Conservation (phyloP, 805 yeast genomes). For the Metschnikowia vanudenii region DNA sequence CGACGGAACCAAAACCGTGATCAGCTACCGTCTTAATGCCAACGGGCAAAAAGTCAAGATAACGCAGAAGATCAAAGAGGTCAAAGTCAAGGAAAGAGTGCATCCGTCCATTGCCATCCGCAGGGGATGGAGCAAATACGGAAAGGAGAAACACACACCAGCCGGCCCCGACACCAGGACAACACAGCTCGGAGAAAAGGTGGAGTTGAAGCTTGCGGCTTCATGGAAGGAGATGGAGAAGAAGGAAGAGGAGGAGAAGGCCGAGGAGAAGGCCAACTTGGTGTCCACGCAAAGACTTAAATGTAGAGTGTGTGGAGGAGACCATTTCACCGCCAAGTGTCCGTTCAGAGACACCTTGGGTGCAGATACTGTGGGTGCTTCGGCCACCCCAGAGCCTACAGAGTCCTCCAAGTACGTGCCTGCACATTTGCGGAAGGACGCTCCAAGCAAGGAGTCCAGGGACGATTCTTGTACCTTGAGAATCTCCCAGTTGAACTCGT, state of each 20-base stretch:
- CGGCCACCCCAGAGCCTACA: conserved; percentile 28
- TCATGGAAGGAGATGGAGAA: conserved; percentile 77
- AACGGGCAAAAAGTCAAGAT: conserved; percentile 83
- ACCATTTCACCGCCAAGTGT: conserved; percentile 91
- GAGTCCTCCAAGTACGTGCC: conserved; percentile 39
- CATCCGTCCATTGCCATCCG: conserved; percentile 85
- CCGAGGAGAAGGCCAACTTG: conserved; percentile 42
- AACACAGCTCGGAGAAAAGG: conserved; percentile 85
- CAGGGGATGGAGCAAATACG: conserved; percentile 85
- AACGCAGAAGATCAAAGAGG: conserved; percentile 79
- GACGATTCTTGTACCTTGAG: conserved; percentile 88
- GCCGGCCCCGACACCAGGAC: conserved; percentile 89
- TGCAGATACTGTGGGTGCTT: conserved; percentile 44
- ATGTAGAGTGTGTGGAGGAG: conserved; percentile 94
- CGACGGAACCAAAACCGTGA: conserved; percentile 88
- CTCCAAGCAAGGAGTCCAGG: conserved; percentile 50
- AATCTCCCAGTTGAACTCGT: conserved; percentile 85
- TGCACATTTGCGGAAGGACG: conserved; percentile 46
- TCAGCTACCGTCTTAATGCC: conserved; percentile 69
- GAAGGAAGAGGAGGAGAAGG: conserved; percentile 59
- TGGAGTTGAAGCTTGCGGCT: conserved; percentile 69
- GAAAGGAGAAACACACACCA: conserved; percentile 66
- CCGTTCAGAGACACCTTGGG: conserved; percentile 90
- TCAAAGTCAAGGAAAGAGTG: conserved; percentile 75
- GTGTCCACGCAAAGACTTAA: conserved; percentile 45